Base-by-base conservation (phyloP, 2,329 filamentous ascomycete genomes). In the Sporothrix luriei region DNA sequence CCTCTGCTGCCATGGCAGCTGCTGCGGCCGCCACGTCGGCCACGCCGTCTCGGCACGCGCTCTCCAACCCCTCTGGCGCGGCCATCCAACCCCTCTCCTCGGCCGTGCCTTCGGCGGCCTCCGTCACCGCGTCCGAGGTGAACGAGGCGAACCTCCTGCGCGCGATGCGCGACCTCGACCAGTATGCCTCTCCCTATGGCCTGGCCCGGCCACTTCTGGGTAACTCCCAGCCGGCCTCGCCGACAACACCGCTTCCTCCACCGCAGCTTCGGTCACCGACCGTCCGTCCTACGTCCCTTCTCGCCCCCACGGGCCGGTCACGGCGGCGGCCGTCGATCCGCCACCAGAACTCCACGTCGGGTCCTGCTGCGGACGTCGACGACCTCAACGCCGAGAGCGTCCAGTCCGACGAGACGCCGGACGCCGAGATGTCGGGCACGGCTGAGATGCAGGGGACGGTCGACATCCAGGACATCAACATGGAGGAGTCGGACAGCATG, bases 221-320 rank as follows among this genome's bases (percentile, higher is more conserved):
- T 68, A 86, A 87, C 54, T 97, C 94, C n/a, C 94, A 97, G 77
- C 95, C 95, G 10, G 91, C 94, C 70, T 97, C 93, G 14, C 93
- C 93, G 0, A 95, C 92, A 7, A 97, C 93, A 0, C 93, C 93
- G 16, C 84, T 91, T 57, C 90, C 90, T 61, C 88, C 90, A 1
- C 82, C 88, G 33, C 89, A 90, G 80, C 77, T 85, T 71, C 78
- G 83, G 75, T 87, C 87, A 48, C 84, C 86, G 6, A 84, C 84
- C 11, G 83, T 84, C 71, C 86, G 81, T 71, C 84, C 83, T 33
- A 83, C 80, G 24, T 86, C 84, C 59, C 84, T 81, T 73, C 81
- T 84, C 26, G 84, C 84, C 2, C 83, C 85, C 2, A 81, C 83
- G 4, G 80, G 81, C 57, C 84, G 89, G 70, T 82, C 87, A 21